Conservation (phyloP, 768 basidiomycete genomes). For the Mrakia hoshinonis region DNA sequence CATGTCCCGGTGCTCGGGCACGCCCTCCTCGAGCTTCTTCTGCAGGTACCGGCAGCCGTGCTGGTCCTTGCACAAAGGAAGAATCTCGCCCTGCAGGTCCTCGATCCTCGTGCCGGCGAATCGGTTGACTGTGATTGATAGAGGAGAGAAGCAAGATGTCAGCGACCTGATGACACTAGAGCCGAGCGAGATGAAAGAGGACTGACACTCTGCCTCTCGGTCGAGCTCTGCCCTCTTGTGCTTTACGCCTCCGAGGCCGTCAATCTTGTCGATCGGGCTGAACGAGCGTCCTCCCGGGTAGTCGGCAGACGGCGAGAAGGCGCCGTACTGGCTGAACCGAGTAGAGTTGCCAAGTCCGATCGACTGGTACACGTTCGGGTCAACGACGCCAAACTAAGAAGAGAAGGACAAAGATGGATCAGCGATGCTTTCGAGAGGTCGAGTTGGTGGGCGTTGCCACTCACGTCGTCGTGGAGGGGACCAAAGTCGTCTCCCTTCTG, state of each 20-base stretch:
- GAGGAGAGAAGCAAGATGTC: not conserved
- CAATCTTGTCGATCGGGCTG: conserved; percentile 70
- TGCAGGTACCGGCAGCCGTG: conserved; percentile 97
- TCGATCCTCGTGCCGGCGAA: conserved; percentile 93
- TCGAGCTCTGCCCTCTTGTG: conserved; percentile 91
- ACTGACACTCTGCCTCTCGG: conserved; percentile 57
- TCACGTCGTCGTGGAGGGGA: conserved; percentile 35
- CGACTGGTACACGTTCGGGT: conserved; percentile 30
- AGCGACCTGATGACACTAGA: not conserved
- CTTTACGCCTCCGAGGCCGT: conserved; percentile 81
- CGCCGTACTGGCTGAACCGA: conserved; percentile 35
- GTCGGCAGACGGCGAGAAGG: conserved; percentile 30
- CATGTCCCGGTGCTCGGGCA: conserved; percentile 94
- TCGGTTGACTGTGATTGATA: conserved; percentile 72
- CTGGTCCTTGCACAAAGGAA: conserved; percentile 92
- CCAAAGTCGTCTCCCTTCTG: conserved; percentile 36
- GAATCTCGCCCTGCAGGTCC: conserved; percentile 90
- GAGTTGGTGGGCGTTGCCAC: conserved; percentile 17
- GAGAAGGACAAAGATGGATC: not conserved
- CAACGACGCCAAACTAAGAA: conserved; percentile 28
- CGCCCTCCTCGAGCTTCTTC: conserved; percentile 95
- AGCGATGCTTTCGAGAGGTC: too few species aligned
- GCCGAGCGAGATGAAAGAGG: not conserved
- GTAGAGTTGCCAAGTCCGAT: conserved; percentile 25
- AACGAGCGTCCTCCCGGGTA: conserved; percentile 42